Conservation (phyloP, 2,329 filamentous ascomycete species). For the Hypocreales sp. region DNA sequence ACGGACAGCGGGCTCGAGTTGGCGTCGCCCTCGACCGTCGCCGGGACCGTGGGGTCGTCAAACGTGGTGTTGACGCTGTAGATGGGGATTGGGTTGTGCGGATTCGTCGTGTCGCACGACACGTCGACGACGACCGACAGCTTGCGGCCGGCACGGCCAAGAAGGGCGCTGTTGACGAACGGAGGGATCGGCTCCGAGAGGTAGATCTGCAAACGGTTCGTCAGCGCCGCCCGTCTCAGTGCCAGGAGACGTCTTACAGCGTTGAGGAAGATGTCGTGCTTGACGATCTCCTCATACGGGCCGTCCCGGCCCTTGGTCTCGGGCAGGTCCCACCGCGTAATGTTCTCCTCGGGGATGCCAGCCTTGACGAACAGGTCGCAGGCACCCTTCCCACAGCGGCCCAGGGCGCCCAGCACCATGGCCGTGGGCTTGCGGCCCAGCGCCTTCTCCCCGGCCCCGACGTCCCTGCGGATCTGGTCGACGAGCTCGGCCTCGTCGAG, state of each 20-base stretch:
- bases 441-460: conserved; percentile 57
- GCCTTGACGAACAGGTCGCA: conserved; percentile 64
- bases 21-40: conserved; percentile 38
- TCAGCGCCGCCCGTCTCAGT: neutral
- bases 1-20: conserved; percentile 50
- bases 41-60: conserved; percentile 68
- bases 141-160: conserved; percentile 46
- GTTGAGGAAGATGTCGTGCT: conserved; percentile 68
- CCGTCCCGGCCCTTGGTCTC: conserved; percentile 55
- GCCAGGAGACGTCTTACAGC: conserved; percentile 11
- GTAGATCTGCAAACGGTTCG: conserved; percentile 4
- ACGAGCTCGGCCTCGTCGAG: conserved; percentile 51
- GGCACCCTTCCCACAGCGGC: conserved; percentile 72
- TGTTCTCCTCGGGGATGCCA: conserved; percentile 32
- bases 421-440: conserved; percentile 56
- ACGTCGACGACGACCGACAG: conserved; percentile 74
- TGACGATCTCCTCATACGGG: conserved; percentile 64
- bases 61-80: conserved; percentile 81
- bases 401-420: conserved; percentile 73
- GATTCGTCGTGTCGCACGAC: conserved; percentile 58
- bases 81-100: conserved; percentile 58
- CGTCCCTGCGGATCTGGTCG: conserved; percentile 10
- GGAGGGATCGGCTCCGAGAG: conserved; percentile 31
- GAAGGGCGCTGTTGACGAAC: conserved; percentile 62
- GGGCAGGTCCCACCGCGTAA: conserved; percentile 53